These are phyloP conservation scores for Solanum chmielewskii DNA, from an alignment of 257 asterid genomes.

Conservation along the genomic window DNA sequence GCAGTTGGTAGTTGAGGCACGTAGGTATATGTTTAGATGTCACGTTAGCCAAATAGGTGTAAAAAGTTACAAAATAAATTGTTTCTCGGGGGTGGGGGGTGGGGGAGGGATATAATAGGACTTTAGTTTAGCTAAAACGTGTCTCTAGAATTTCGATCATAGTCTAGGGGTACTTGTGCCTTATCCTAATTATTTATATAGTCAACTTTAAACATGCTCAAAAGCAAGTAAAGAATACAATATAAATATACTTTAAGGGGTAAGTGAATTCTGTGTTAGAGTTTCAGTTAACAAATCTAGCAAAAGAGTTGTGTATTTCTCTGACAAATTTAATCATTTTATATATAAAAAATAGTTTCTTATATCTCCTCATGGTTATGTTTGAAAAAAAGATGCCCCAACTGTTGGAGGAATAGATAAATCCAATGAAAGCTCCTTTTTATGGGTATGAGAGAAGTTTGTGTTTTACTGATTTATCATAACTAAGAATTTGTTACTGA, in stretches of 20 bases:
- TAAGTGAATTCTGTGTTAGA: not conserved
- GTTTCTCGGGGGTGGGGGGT: too few species aligned
- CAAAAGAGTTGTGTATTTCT: not conserved
- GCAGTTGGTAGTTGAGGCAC: too few species aligned
- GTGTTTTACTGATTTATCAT: not conserved
- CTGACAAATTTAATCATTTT: not conserved
- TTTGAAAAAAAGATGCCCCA: not conserved
- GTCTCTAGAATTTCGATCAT: too few species aligned
- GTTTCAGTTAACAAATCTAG: not conserved
- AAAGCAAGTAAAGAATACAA: not conserved
- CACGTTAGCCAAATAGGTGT: too few species aligned
- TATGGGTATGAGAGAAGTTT: not conserved
- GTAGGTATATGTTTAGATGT: too few species aligned
- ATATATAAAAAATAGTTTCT: not conserved
- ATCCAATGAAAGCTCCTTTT: not conserved
- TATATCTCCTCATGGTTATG: not conserved
- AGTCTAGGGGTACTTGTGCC: too few species aligned
- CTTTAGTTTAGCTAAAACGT: too few species aligned
- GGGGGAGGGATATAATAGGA: too few species aligned
- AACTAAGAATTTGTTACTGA: not conserved
- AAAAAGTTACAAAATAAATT: too few species aligned
- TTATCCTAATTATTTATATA: not conserved
- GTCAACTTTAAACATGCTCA: not conserved
- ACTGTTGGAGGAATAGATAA: not conserved
- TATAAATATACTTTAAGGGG: not conserved